Percentiles rank a stretch among this genome's conserved stretches.
phyloP scores from a whole-genome alignment of 1,284 basidiomycete species.

The Tylopilus orsonianus region DNA sequence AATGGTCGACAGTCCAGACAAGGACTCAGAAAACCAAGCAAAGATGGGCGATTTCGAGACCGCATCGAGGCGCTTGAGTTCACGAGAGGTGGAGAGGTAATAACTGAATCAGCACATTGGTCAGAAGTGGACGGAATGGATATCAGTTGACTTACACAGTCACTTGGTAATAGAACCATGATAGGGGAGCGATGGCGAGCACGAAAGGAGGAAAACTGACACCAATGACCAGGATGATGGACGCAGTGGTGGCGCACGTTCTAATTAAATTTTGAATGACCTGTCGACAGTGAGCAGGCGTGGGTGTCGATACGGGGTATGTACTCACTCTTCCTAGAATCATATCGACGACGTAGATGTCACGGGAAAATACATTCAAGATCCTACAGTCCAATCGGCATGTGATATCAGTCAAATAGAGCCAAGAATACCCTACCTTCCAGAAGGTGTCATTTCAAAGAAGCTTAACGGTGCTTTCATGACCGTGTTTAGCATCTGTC shows the following conservation, averaged over 20 bases:
- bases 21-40: conserved; percentile 84
- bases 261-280: conserved; percentile 71
- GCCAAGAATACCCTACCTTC: conserved; percentile 48
- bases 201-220: conserved; percentile 83
- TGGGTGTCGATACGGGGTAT: neutral
- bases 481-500: conserved; percentile 73
- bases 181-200: conserved; percentile 71
- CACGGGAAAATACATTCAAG: conserved; percentile 88
- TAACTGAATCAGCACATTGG: conserved; percentile 51
- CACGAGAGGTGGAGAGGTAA: conserved; percentile 88
- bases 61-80: conserved; percentile 90
- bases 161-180: conserved; percentile 73
- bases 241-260: conserved; percentile 60
- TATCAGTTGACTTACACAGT: conserved; percentile 55
- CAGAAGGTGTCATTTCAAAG: conserved; percentile 84
- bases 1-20: conserved; percentile 85
- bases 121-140: conserved; percentile 6
- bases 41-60: conserved; percentile 91
- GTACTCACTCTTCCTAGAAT: conserved; percentile 62
- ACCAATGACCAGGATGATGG: conserved; percentile 80
- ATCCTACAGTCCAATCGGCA: conserved; percentile 45
- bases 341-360: conserved; percentile 90
- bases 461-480: conserved; percentile 84
- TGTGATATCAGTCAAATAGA: neutral
- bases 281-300: conserved; percentile 24